Conservation (phyloP, 495 filamentous ascomycete species). For the Trichoderma virens region DNA sequence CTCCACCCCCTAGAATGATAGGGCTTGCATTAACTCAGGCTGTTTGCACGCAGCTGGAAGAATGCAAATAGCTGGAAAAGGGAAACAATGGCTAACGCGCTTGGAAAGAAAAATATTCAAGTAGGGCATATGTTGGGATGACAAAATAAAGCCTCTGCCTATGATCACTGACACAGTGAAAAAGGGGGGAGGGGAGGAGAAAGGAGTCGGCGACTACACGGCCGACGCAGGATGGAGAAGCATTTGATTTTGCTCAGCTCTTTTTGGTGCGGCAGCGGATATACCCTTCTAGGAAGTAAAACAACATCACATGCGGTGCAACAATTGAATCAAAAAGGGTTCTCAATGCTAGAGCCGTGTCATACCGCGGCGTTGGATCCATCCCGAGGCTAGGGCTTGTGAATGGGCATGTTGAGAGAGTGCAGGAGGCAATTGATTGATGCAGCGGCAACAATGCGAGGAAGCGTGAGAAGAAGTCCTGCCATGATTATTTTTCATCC, state of each 20-base stretch:
- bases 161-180: not conserved
- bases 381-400: not conserved
- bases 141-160: not conserved
- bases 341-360: not conserved
- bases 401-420: not conserved
- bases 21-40: too few species aligned
- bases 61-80: too few species aligned
- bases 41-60: too few species aligned
- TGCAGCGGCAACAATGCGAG: not conserved
- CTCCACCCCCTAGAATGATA: not conserved
- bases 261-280: not conserved
- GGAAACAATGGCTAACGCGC: not conserved
- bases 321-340: not conserved
- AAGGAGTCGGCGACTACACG: not conserved
- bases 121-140: not conserved
- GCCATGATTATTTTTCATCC: not conserved
- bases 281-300: slow-evolving; percentile 3
- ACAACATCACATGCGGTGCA: not conserved
- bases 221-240: not conserved
- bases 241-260: not conserved
- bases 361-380: slow-evolving; percentile 1
- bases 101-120: not conserved
- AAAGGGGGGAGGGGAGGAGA: not conserved
- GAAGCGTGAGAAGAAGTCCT: not conserved
- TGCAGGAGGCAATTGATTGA: not conserved